Conservation (phyloP, 805 yeast genomes). For the Sporopachydermia quercuum region DNA sequence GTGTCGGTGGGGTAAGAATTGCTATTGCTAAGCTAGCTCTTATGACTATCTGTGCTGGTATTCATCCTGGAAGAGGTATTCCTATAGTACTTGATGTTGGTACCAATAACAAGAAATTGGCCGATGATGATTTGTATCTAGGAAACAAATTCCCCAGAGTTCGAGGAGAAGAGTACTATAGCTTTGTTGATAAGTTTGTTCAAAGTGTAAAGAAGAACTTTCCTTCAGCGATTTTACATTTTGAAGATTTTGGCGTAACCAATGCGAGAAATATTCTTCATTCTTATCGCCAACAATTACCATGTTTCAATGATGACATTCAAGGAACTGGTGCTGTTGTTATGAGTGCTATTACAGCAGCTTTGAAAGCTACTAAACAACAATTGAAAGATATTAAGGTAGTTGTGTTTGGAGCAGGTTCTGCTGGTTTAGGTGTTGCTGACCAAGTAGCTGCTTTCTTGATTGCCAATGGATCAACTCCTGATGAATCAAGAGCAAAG, state of each 20-base stretch:
- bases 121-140: slow-evolving; percentile 77
- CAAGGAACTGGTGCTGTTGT: slow-evolving; percentile 91
- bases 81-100: slow-evolving; percentile 74
- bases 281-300: slow-evolving; percentile 46
- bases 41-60: slow-evolving; percentile 79
- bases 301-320: slow-evolving; percentile 79
- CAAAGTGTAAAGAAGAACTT: slow-evolving; percentile 46
- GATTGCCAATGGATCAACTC: slow-evolving; percentile 57
- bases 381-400: slow-evolving; percentile 46
- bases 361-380: slow-evolving; percentile 52
- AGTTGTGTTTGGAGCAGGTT: slow-evolving; percentile 77
- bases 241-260: slow-evolving; percentile 76
- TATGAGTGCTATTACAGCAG: slow-evolving; percentile 76
- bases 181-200: slow-evolving; percentile 69
- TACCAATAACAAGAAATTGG: slow-evolving; percentile 59
- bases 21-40: slow-evolving; percentile 69
- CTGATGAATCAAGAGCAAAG: slow-evolving; percentile 48
- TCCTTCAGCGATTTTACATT: slow-evolving; percentile 71
- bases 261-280: slow-evolving; percentile 65
- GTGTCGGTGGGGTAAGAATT: slow-evolving; percentile 75
- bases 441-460: slow-evolving; percentile 75
- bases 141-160: slow-evolving; percentile 82
- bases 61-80: slow-evolving; percentile 75
- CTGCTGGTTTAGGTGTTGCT: slow-evolving; percentile 80
- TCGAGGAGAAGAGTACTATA: slow-evolving; percentile 75